Base-by-base conservation (phyloP, 2,329 filamentous ascomycete species). In the Emergomyces orientalis region DNA sequence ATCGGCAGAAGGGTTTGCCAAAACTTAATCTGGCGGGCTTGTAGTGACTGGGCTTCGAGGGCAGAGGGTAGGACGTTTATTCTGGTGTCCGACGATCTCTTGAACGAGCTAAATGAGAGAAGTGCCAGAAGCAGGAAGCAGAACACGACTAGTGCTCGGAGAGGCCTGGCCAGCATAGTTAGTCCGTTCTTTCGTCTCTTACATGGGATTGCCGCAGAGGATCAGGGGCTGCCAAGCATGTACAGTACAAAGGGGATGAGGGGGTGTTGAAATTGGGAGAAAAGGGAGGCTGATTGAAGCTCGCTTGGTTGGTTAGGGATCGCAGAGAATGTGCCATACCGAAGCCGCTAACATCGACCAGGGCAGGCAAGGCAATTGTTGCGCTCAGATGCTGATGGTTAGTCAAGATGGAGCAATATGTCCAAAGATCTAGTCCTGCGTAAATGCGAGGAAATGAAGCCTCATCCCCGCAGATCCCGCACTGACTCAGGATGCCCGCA, bases 1-100 rank as follows among this genome's bases (percentile, higher is more conserved):
- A 73, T 66, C 1, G 68, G 64, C 41, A 73, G 69, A 39, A 77
- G 71, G 14, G 69, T 64, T 7, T 64, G 68, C 74, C 75, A 77
- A 62, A 76, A 76, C 9, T 65, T 49, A 41, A 69, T 70, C 63
- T 73, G 71, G 19, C 62, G 58, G 56, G 56, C n/a, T 45, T 45
- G 37, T 3, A 59, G 22, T 2, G 37, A 43, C 39, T 17, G 56
- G 22, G 56, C 39, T 45, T 59, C 37, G 39, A 45, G 19, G 39
- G 13, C 25, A 7, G 56, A 43, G 1, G 56, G 56, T 1, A 59
- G 27, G 14, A 45, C 25, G 17, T 43, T 11, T 34, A 32, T 22
- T 27, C n/a, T 30, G 56, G 56, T 1, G 8, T 30, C 6, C 22
- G 39, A 45, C 4, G 45, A 49, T 49, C 45, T 49, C 39, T 27